Base-by-base conservation (phyloP, 305 asterid genomes). In the Fraxinus sp. region DNA sequence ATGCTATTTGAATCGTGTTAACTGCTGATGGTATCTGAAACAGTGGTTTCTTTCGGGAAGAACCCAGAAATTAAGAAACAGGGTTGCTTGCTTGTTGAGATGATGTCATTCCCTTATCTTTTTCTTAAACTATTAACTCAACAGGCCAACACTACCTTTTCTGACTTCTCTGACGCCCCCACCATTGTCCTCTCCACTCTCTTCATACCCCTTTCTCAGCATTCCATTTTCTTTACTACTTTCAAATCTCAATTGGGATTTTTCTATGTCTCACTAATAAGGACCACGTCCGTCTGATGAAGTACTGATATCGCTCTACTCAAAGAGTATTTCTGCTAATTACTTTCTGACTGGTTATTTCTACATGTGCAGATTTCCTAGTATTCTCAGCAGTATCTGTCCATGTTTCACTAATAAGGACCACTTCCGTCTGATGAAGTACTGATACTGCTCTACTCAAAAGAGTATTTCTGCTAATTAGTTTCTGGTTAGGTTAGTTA, bases 161-260 rank as follows among this genome's bases (percentile, higher is more conserved):
- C 82, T 83, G 57, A 80, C 83, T 46, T 73, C 81, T 83, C 87
- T 86, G 87, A 86, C 83, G 80, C 87, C 71, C 87, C 88, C 91
- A 83, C 89, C 86, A 79, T 77, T 85, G 84, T 78, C 85, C 84
- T 85, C 84, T 52, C 86, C 85, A 78, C 88, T 89, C 87, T 83
- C 86, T 77, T 76, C 79, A 82, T 55, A 70, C 90, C 86, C 55
- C 77, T 78, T 70, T 75, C 71, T 79, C 81, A 64, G 82, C 78
- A 24, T 79, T 39, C 78, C 64, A 77, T 81, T 74, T 78, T 80
- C 80, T 71, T 24, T 77, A 35, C 76, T 77, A 52, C 24, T 36
- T 73, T 64, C 20, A 62, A 28, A 16, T 55, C 78, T 81, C 32
- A 82, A 80, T 72, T 86, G 87, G 85, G 55, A 70, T 82, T 20